Percentiles rank a stretch among this genome's conserved stretches.
Evolutionary conservation across 2,329 filamentous ascomycete genomes (phyloP).

Genomic region (Penicillium capsulatum): DNA sequence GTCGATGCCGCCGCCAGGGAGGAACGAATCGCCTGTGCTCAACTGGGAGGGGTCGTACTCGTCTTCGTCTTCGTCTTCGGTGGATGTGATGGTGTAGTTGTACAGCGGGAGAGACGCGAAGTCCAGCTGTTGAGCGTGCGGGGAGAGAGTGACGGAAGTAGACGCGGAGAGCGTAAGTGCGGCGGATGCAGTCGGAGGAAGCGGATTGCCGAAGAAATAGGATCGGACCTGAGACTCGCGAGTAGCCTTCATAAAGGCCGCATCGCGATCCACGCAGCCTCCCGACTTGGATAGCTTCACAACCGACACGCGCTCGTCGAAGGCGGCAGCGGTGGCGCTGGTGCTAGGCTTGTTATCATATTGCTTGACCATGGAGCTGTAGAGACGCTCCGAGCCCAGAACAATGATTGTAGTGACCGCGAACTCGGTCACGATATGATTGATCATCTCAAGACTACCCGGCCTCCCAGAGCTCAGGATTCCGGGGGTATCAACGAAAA

Average conservation of each 20-base stretch:
- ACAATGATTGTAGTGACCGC: constrained; percentile 76
- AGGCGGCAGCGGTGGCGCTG: constrained; percentile 42
- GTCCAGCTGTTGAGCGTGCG: constrained; percentile 79
- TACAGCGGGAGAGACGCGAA: constrained; percentile 72
- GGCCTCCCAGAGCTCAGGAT: constrained; percentile 60
- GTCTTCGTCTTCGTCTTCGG: constrained; percentile 50
- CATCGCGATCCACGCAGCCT: constrained; percentile 74
- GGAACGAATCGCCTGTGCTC: constrained; percentile 32
- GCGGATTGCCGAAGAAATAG: constrained; percentile 83
- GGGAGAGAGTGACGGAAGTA: constrained; percentile 68
- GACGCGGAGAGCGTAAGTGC: constrained; percentile 31
- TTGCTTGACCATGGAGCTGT: constrained; percentile 67
- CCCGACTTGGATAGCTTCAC: constrained; percentile 79
- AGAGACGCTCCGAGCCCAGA: constrained; percentile 71
- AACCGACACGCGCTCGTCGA: constrained; percentile 67
- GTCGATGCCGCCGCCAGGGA: constrained; percentile 32
- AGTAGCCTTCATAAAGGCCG: constrained; percentile 66
- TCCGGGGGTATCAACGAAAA: constrained; percentile 81
- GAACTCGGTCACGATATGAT: constrained; percentile 70
- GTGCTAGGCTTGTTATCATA: constrained; percentile 55
- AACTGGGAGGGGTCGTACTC: constrained; percentile 40
- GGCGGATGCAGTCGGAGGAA: constrained; percentile 33
- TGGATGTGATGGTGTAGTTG: constrained; percentile 58
- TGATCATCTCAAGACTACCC: constrained; percentile 68
- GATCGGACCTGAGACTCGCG: constrained; percentile 76